A percentile compares a stretch with the other conserved stretches of the same genome.
These are phyloP conservation scores for Yarrowia sp. DNA, from an alignment of 805 yeast species.

Conservation along the genomic window DNA sequence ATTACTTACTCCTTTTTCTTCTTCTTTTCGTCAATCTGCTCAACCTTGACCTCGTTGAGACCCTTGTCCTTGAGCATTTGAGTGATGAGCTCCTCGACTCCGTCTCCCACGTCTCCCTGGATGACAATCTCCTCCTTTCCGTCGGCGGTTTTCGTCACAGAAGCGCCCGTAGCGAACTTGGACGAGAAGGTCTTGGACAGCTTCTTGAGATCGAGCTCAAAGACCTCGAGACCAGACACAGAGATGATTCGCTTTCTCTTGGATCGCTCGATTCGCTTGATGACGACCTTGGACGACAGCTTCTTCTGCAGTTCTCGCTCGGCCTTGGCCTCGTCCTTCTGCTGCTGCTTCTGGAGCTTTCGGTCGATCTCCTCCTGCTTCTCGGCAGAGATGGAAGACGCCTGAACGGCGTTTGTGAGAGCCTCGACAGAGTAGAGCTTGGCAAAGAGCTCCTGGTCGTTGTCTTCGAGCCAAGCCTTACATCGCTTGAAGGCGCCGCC, in stretches of 20 bases:
- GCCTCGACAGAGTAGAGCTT: conserved; percentile 58
- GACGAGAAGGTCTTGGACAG: conserved; percentile 89
- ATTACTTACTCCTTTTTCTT: conserved; percentile 21
- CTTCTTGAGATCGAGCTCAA: conserved; percentile 85
- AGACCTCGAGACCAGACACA: conserved; percentile 82
- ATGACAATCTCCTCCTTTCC: conserved; percentile 88
- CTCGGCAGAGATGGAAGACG: conserved; percentile 57
- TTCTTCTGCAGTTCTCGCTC: conserved; percentile 80
- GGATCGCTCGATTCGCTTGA: conserved; percentile 86
- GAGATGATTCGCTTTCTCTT: conserved; percentile 85
- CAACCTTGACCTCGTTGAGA: conserved; percentile 80
- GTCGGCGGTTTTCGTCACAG: conserved; percentile 84
- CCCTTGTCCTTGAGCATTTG: conserved; percentile 78
- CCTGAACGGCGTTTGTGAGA: conserved; percentile 44
- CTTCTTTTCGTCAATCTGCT: conserved; percentile 70
- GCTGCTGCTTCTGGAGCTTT: conserved; percentile 79
- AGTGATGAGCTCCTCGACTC: conserved; percentile 73
- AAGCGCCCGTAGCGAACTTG: conserved; percentile 93
- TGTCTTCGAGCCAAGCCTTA: conserved; percentile 71
- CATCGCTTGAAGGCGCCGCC: conserved; percentile 79
- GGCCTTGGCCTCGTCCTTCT: conserved; percentile 63
- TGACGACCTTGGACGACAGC: conserved; percentile 72
- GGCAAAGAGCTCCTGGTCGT: conserved; percentile 55
- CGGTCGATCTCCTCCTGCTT: conserved; percentile 79
- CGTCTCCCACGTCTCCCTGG: conserved; percentile 95